Evolutionary conservation across 371 early-diverging fungal species (phyloP).

Genomic region (Mortierella sp.): DNA sequence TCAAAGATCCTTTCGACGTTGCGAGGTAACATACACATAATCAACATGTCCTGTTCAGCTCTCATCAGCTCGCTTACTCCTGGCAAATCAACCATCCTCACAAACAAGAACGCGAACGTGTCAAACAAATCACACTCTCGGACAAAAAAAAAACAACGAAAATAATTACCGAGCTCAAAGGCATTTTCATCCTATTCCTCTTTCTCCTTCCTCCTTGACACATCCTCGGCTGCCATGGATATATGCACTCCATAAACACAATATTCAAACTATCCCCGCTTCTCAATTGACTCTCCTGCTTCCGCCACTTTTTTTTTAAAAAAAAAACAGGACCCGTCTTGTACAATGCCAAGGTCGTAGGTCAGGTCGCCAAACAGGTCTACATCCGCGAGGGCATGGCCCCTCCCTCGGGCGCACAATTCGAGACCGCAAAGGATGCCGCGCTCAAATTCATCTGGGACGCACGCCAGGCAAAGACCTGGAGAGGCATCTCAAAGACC

Average conservation of each 20-base stretch:
- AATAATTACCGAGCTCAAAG: neutral
- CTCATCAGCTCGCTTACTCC: neutral
- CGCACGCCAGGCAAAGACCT: constrained; percentile 57
- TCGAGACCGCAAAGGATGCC: constrained; percentile 67
- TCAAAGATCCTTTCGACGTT: constrained; percentile 4
- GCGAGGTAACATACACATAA: neutral
- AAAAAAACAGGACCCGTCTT: constrained; percentile 47
- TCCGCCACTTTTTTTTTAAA: neutral
- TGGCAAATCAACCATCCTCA: neutral
- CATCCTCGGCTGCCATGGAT: neutral
- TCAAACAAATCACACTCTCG: neutral
- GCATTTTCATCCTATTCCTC: too few relatives aligned
- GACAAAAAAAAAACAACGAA: neutral
- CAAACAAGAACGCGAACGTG: neutral
- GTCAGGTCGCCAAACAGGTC: constrained; percentile 78
- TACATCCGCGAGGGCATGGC: constrained; percentile 78
- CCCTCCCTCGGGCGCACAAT: constrained; percentile 71
- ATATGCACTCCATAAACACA: neutral
- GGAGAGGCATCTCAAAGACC: constrained; percentile 65
- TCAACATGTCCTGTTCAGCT: too few relatives aligned
- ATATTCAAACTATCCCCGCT: neutral
- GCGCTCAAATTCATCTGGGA: constrained; percentile 63
- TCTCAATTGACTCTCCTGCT: neutral
- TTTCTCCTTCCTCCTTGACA: neutral
- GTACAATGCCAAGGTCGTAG: constrained; percentile 75